Conservation (phyloP, 768 basidiomycete genomes). For the Calocybe gangraenosa region DNA sequence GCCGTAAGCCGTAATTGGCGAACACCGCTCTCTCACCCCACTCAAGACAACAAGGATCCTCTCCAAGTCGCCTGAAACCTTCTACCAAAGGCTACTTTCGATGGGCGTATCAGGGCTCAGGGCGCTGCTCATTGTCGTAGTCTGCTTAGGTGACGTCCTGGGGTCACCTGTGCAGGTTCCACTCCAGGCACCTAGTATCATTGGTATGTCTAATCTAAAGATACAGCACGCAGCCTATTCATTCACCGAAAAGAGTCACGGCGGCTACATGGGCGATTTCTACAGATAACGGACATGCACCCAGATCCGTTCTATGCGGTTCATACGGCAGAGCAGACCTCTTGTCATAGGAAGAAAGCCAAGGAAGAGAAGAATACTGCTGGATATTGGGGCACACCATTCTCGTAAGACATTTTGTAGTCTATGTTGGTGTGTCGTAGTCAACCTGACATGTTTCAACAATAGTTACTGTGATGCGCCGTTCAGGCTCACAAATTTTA, state of each 20-base stretch:
- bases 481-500: constrained; percentile 70
- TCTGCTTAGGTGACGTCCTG: constrained; percentile 21
- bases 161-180: constrained; percentile 38
- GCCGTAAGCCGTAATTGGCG: no score
- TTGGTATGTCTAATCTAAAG: constrained; percentile 22
- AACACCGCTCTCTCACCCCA: no score
- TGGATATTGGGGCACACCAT: constrained; percentile 65
- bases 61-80: no score
- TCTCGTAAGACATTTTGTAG: constrained; percentile 43
- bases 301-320: constrained; percentile 65
- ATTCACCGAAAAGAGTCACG: constrained; percentile 32
- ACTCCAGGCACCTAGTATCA: constrained; percentile 25
- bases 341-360: constrained; percentile 66
- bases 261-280: constrained; percentile 66
- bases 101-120: constrained; percentile 9
- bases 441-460: not conserved
- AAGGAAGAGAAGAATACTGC: constrained; percentile 50
- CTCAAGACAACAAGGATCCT: no score
- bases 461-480: constrained; percentile 80
- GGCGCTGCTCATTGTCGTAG: constrained; percentile 21
- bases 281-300: constrained; percentile 84
- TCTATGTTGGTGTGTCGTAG: not conserved
- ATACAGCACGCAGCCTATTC: not conserved
- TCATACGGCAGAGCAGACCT: constrained; percentile 48
- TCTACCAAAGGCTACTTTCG: no score